A percentile compares a stretch with the other conserved stretches of the same genome.
phyloP scores from a whole-genome alignment of 208 protist genomes.

The Crithidia thermophila region DNA sequence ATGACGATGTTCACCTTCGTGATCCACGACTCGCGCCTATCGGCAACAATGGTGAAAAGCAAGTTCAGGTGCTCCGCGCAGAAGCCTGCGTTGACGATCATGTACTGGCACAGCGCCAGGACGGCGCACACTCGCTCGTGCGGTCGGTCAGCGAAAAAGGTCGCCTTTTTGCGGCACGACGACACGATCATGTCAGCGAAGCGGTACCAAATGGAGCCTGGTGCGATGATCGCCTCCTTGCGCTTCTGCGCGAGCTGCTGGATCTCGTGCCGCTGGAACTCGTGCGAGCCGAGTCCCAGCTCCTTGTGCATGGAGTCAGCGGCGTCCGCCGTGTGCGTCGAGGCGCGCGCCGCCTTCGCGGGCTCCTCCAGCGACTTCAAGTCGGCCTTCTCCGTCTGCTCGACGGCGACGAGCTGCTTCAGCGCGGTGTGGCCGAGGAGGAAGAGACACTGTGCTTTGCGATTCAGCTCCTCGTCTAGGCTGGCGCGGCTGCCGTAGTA shows the following conservation, averaged over 20 bases:
- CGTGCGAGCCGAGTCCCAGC: constrained; percentile 79
- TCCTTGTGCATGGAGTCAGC: constrained; percentile 89
- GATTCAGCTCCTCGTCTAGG: constrained; percentile 31
- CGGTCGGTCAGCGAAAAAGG: constrained; percentile 31
- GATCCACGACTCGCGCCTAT: constrained; percentile 82
- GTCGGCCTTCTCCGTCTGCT: constrained; percentile 74
- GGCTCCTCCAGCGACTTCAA: constrained; percentile 75
- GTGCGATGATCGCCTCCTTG: constrained; percentile 65
- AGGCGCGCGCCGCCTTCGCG: neutral
- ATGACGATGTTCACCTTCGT: constrained; percentile 90
- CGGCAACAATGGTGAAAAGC: constrained; percentile 77
- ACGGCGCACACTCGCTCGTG: constrained; percentile 84
- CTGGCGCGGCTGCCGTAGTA: constrained; percentile 37
- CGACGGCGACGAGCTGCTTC: constrained; percentile 88
- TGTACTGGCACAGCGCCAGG: constrained; percentile 82
- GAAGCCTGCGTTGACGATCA: constrained; percentile 84
- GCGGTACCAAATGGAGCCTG: constrained; percentile 76
- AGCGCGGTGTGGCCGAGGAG: constrained; percentile 77
- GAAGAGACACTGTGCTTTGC: constrained; percentile 76
- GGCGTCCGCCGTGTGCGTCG: constrained; percentile 22
- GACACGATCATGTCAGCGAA: constrained; percentile 57
- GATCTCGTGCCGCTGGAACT: constrained; percentile 82
- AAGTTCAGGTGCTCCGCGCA: constrained; percentile 74
- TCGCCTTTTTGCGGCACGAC: constrained; percentile 57
- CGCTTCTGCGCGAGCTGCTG: constrained; percentile 76